phyloP scores from a whole-genome alignment of 2,329 filamentous ascomycete genomes.

The Scedosporium apiospermum region DNA sequence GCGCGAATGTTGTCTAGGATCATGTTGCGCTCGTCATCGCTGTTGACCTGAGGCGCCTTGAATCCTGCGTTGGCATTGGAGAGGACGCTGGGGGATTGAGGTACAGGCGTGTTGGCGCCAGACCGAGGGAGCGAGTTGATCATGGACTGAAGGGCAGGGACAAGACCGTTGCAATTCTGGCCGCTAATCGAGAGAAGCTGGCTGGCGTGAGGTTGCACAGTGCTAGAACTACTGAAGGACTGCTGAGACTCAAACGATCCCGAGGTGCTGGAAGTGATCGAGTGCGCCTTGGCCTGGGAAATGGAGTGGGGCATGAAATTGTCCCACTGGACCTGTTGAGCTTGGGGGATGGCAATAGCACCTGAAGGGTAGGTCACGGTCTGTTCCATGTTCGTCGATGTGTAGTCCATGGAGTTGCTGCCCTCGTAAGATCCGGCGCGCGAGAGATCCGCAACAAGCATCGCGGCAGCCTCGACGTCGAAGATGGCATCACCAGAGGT shows the following conservation, averaged over 20 bases:
- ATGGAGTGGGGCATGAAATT: constrained; percentile 66
- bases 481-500: constrained; percentile 83
- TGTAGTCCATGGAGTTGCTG: constrained; percentile 57
- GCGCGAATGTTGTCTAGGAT: constrained; percentile 80
- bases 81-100: constrained; percentile 58
- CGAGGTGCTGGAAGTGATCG: constrained; percentile 55
- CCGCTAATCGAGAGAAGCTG: constrained; percentile 63
- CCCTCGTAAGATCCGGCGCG: constrained; percentile 50
- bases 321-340: constrained; percentile 81
- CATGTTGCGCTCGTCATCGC: constrained; percentile 74
- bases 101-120: constrained; percentile 59
- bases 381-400: constrained; percentile 67
- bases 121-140: constrained; percentile 62
- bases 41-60: constrained; percentile 69
- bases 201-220: constrained; percentile 45
- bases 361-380: constrained; percentile 68
- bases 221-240: constrained; percentile 50
- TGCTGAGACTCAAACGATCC: constrained; percentile 60
- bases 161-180: constrained; percentile 48
- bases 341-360: constrained; percentile 64
- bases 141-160: constrained; percentile 61
- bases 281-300: constrained; percentile 65
- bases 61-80: constrained; percentile 58
- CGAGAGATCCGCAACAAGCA: constrained; percentile 97
- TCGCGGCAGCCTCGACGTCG: constrained; percentile 93